Evolutionary conservation across 306 rosid species (phyloP).

Genomic region (Bauhinia variegata): DNA sequence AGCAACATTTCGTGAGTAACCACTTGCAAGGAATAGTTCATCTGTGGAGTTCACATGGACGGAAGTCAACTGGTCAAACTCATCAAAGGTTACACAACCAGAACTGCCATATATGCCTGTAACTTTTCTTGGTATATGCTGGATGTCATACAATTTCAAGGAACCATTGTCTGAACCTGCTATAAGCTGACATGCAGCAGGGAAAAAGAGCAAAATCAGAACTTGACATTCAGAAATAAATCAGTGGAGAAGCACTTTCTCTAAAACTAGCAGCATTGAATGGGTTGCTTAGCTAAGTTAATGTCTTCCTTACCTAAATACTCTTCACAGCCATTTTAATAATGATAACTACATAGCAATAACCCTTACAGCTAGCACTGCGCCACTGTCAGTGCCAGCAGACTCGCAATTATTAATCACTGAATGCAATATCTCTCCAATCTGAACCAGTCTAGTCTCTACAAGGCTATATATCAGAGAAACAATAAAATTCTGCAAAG

Average conservation of each 20-base stretch:
- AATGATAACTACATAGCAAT: slow-evolving; percentile 20
- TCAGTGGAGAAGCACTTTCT: slow-evolving; percentile 27
- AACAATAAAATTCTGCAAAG: slow-evolving; percentile 23
- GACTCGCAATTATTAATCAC: slow-evolving; percentile 28
- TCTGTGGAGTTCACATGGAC: slow-evolving; percentile 80
- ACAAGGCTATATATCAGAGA: slow-evolving; percentile 25
- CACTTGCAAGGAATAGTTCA: slow-evolving; percentile 86
- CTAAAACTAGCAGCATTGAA: slow-evolving; percentile 34
- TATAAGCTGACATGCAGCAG: slow-evolving; percentile 65
- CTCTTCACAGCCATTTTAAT: slow-evolving; percentile 15
- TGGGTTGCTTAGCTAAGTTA: slow-evolving; percentile 16
- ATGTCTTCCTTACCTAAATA: slow-evolving; percentile 13
- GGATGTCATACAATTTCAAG: slow-evolving; percentile 69
- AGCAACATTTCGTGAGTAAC: slow-evolving; percentile 83
- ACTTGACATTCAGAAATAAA: slow-evolving; percentile 20
- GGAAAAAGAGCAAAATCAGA: slow-evolving; percentile 40
- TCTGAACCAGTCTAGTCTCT: slow-evolving; percentile 26
- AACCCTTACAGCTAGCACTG: slow-evolving; percentile 12
- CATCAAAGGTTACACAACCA: slow-evolving; percentile 63
- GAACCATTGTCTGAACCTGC: slow-evolving; percentile 94
- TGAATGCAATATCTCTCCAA: slow-evolving; percentile 6
- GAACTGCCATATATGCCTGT: slow-evolving; percentile 47
- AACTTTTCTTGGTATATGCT: slow-evolving; percentile 40
- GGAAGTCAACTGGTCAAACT: slow-evolving; percentile 82
- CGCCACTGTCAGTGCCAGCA: no score